A percentile compares a stretch with the other conserved stretches of the same genome.
Evolutionary conservation across 1,284 basidiomycete genomes (phyloP).

Genomic region (Chalciporus sp.): DNA sequence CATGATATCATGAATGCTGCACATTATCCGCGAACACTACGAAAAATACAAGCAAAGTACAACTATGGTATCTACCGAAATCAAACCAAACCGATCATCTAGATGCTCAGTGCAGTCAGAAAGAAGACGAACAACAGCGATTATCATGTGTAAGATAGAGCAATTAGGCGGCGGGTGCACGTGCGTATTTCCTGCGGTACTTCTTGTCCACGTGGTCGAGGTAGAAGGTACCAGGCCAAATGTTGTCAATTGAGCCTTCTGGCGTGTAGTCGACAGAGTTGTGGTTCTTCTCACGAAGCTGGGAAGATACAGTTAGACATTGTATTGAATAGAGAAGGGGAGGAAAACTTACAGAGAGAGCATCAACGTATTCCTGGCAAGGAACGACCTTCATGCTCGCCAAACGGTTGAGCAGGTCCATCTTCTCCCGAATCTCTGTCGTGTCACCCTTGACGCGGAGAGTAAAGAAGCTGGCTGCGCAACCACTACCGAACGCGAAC

Average conservation of each 20-base stretch:
- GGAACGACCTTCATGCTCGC: slow-evolving; percentile 89
- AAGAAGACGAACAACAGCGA: background rate
- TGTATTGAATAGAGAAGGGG: background rate
- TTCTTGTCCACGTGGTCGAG: slow-evolving; percentile 91
- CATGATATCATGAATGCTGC: background rate
- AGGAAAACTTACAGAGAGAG: slow-evolving; percentile 59
- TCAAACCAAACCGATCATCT: slow-evolving; percentile 6
- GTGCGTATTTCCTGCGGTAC: slow-evolving; percentile 88
- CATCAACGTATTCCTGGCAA: slow-evolving; percentile 82
- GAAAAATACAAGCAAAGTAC: slow-evolving; percentile 12
- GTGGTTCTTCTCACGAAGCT: slow-evolving; percentile 97
- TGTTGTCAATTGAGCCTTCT: slow-evolving; percentile 84
- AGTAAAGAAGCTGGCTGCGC: slow-evolving; percentile 90
- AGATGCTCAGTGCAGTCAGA: slow-evolving; percentile 5
- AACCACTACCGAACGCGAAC: slow-evolving; percentile 94
- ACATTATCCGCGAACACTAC: slow-evolving; percentile 2
- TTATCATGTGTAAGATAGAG: slow-evolving; percentile 5
- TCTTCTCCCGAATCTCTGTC: slow-evolving; percentile 74
- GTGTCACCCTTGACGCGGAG: slow-evolving; percentile 87
- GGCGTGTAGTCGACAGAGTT: slow-evolving; percentile 89
- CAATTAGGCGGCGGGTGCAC: slow-evolving; percentile 49
- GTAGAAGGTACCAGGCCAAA: slow-evolving; percentile 95
- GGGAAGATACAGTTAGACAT: slow-evolving; percentile 9
- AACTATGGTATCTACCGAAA: slow-evolving; percentile 14
- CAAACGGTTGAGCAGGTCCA: slow-evolving; percentile 80